These are phyloP conservation scores for Coccomyxa sp. DNA, from an alignment of 139 green algal species.

Conservation along the genomic window DNA sequence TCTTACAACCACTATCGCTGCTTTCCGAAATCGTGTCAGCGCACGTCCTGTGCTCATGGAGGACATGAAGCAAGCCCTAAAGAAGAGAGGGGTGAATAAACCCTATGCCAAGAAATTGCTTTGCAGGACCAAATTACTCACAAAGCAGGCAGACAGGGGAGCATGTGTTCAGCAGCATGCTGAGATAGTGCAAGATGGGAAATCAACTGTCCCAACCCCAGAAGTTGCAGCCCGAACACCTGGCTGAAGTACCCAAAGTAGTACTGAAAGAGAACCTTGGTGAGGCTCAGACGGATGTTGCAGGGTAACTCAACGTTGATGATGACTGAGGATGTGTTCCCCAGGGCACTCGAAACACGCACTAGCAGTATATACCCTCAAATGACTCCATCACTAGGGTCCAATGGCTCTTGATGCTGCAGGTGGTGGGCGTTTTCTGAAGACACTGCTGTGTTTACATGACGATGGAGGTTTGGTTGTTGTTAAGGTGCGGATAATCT, in stretches of 20 bases:
- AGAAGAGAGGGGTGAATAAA: too few species aligned
- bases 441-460: slow-evolving; percentile 83
- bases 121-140: neutral
- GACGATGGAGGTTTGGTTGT: slow-evolving; percentile 88
- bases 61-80: too few species aligned
- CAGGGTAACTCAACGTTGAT: too few species aligned
- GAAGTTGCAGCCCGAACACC: slow-evolving; percentile 40
- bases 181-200: slow-evolving; percentile 20
- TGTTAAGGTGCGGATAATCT: slow-evolving; percentile 65
- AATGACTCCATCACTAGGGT: too few species aligned
- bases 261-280: slow-evolving; percentile 71
- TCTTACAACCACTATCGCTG: too few species aligned
- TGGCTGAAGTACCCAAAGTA: slow-evolving; percentile 60
- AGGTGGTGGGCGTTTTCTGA: slow-evolving; percentile 83
- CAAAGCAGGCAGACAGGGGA: neutral
- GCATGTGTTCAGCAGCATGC: neutral
- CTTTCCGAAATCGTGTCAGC: too few species aligned
- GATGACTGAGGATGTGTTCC: too few species aligned
- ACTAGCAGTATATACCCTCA: too few species aligned
- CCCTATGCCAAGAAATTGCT: too few species aligned
- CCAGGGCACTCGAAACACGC: too few species aligned
- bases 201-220: slow-evolving; percentile 43
- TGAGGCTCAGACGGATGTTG: slow-evolving; percentile 11
- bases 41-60: too few species aligned
- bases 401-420: neutral